Percentiles rank a stretch among this genome's conserved stretches.
Evolutionary conservation across 352 stramenopile species (phyloP).

Genomic region (Globisporangium paddicum): DNA sequence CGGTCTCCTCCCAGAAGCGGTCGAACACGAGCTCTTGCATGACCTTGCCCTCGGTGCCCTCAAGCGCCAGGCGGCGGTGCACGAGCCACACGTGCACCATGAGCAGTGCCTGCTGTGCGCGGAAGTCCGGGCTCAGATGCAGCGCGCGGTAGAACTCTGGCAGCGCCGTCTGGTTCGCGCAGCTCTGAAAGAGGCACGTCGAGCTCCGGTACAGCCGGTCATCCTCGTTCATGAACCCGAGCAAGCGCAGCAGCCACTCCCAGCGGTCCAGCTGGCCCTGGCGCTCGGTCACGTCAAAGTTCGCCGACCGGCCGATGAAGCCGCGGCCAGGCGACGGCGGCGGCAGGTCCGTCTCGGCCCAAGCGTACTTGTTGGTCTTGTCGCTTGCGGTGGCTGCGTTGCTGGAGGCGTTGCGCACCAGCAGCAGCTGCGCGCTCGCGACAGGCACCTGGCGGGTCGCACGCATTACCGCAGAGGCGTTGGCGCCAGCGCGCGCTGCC

Average conservation of each 20-base stretch:
- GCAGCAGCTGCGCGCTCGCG: slow-evolving; percentile 12
- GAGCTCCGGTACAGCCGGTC: slow-evolving; percentile 71
- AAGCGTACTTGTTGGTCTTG: slow-evolving; percentile 45
- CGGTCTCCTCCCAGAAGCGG: slow-evolving; percentile 95
- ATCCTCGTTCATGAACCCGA: slow-evolving; percentile 88
- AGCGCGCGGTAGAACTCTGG: slow-evolving; percentile 71
- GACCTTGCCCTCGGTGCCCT: slow-evolving; percentile 73
- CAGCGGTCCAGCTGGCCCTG: slow-evolving; percentile 60
- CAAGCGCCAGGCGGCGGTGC: slow-evolving; percentile 88
- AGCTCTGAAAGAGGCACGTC: slow-evolving; percentile 76
- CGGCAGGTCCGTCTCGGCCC: slow-evolving; percentile 75
- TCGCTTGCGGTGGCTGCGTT: slow-evolving; percentile 7
- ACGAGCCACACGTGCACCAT: slow-evolving; percentile 96
- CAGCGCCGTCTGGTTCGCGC: slow-evolving; percentile 73
- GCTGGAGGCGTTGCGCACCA: slow-evolving; percentile 21
- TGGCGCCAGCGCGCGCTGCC: background rate
- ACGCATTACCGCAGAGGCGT: background rate
- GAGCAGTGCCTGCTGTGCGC: slow-evolving; percentile 90
- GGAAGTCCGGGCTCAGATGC: slow-evolving; percentile 82
- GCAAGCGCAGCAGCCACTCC: slow-evolving; percentile 77
- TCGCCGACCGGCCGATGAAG: slow-evolving; percentile 63
- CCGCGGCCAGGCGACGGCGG: slow-evolving; percentile 70
- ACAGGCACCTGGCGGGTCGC: background rate
- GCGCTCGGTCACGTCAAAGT: slow-evolving; percentile 78
- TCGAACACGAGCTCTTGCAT: slow-evolving; percentile 97